phyloP scores from a whole-genome alignment of 176 grass and related monocot species.

The Guadua angustifolia region DNA sequence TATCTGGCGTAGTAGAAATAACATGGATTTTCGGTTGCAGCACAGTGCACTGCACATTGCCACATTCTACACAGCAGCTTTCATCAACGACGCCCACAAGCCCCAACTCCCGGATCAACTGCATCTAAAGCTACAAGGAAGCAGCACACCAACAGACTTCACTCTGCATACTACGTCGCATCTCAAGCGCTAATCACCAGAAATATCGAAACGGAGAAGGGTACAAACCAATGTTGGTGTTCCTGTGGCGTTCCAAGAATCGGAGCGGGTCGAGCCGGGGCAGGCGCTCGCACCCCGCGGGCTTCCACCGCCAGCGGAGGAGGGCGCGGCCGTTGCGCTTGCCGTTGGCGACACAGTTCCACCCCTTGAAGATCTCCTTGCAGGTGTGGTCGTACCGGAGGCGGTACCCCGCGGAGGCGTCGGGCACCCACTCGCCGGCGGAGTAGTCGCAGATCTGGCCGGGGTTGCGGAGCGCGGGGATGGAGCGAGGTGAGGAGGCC shows the following conservation, averaged over 20 bases:
- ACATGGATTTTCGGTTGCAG: too few species aligned
- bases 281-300: constrained; percentile 56
- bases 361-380: constrained; percentile 91
- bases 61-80: not conserved
- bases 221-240: constrained; percentile 71
- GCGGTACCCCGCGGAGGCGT: constrained; percentile 9
- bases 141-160: not conserved
- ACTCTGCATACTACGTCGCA: not conserved
- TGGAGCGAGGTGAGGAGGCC: not conserved
- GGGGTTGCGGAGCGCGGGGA: constrained; percentile 7
- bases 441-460: constrained; percentile 62
- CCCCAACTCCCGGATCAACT: not conserved
- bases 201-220: not conserved
- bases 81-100: not conserved
- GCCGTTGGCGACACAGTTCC: constrained; percentile 80
- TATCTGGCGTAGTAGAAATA: too few species aligned
- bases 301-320: constrained; percentile 72
- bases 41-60: not conserved
- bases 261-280: constrained; percentile 54
- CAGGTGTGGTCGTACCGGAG: constrained; percentile 75
- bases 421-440: constrained; percentile 63
- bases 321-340: constrained; percentile 67
- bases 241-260: constrained; percentile 64
- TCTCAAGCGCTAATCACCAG: not conserved
- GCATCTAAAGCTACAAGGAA: not conserved